Conservation (phyloP, 2,329 filamentous ascomycete species). For the Phoma sp. region DNA sequence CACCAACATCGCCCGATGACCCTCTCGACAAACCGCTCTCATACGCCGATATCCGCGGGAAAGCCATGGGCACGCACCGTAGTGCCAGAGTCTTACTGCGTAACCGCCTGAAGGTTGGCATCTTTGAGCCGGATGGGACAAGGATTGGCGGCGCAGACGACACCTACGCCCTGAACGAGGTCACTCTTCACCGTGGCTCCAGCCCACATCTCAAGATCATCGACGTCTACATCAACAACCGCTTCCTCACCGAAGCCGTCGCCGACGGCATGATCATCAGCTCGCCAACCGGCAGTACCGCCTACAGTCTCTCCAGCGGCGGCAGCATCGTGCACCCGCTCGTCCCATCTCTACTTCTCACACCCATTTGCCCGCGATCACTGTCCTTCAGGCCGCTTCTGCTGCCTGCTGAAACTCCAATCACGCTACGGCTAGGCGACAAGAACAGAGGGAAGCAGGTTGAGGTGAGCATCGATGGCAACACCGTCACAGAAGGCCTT, state of each 20-base stretch:
- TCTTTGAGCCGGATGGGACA: conserved; percentile 75
- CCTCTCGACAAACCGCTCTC: conserved; percentile 34
- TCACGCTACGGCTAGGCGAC: conserved; percentile 81
- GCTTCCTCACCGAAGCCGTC: conserved; percentile 91
- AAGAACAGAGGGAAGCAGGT: conserved; percentile 58
- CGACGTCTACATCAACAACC: conserved; percentile 86
- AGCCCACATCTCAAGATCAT: conserved; percentile 91
- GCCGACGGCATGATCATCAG: conserved; percentile 95
- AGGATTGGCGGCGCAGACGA: conserved; percentile 45
- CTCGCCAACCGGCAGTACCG: conserved; percentile 93
- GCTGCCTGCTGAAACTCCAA: conserved; percentile 82
- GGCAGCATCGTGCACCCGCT: conserved; percentile 94
- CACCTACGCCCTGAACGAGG: conserved; percentile 87
- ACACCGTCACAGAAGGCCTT: conserved; percentile 53
- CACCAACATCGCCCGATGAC: conserved; percentile 70
- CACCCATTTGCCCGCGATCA: conserved; percentile 91
- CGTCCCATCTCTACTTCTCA: conserved; percentile 86
- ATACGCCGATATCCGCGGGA: conserved; percentile 80
- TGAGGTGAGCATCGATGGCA: conserved; percentile 60
- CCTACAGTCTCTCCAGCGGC: conserved; percentile 91
- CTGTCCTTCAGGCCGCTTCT: conserved; percentile 92
- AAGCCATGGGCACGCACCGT: conserved; percentile 78
- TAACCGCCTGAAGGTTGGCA: conserved; percentile 83
- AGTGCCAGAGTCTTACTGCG: conserved; percentile 84
- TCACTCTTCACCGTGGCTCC: conserved; percentile 89